These are phyloP conservation scores for Chaetomium globosum DNA, from an alignment of 2,329 filamentous ascomycete genomes.

Conservation along the genomic window DNA sequence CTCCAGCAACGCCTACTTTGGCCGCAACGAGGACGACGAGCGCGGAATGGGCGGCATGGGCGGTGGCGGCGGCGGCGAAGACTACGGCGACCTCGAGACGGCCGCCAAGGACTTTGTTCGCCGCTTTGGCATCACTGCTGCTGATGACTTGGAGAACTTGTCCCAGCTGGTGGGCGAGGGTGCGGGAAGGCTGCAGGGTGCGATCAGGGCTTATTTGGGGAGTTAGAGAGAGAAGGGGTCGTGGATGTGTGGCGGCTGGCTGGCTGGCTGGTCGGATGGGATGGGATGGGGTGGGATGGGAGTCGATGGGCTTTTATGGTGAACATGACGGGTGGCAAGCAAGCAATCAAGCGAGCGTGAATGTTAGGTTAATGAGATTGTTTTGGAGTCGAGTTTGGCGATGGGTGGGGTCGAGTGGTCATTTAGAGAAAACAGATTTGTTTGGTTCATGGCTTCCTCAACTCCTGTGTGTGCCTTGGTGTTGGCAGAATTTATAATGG, in stretches of 20 bases:
- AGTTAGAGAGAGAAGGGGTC: conserved; percentile 46
- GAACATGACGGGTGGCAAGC: background rate
- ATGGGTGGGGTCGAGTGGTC: background rate
- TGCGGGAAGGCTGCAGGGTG: conserved; percentile 78
- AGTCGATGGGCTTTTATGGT: background rate
- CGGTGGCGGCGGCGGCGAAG: conserved; percentile 54
- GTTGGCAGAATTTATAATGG: background rate
- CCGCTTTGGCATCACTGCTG: conserved; percentile 92
- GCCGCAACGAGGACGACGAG: conserved; percentile 79
- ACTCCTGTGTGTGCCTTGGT: background rate
- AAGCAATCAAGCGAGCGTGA: background rate
- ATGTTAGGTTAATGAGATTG: conserved; percentile 14
- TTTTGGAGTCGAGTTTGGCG: conserved; percentile 2
- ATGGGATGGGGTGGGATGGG: background rate
- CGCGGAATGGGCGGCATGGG: conserved; percentile 29
- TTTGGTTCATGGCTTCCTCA: background rate
- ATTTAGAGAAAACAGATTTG: background rate
- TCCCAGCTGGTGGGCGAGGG: conserved; percentile 82
- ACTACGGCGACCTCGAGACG: conserved; percentile 88
- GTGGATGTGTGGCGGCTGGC: too few relatives aligned
- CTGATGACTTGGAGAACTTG: conserved; percentile 92
- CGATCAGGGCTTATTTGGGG: conserved; percentile 66
- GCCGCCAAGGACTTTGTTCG: conserved; percentile 95
- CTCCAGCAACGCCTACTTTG: conserved; percentile 97
- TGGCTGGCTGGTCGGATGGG: background rate